Evolutionary conservation across 2,329 filamentous ascomycete genomes (phyloP).

Genomic region (Neonectria punicea): DNA sequence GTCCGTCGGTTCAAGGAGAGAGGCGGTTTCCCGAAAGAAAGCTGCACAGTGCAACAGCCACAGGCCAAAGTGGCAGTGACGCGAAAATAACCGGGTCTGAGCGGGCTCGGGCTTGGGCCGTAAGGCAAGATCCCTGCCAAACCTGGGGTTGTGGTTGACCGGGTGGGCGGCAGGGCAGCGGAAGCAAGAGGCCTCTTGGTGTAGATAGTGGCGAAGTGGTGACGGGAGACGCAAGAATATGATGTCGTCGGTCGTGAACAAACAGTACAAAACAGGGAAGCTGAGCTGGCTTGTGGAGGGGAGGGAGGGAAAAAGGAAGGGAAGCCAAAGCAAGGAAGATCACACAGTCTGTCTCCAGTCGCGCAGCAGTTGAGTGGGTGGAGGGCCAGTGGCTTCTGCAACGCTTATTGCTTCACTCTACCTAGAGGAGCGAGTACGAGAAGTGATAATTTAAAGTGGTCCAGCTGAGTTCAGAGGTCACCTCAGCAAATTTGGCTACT

Average conservation of each 20-base stretch:
- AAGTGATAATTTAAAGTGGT: conserved; percentile 15
- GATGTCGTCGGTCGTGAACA: neutral
- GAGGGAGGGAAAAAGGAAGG: neutral
- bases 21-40: neutral
- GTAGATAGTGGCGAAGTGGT: conserved; percentile 2
- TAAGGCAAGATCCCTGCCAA: conserved; percentile 26
- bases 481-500: neutral
- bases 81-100: conserved; percentile 22
- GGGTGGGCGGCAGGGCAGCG: neutral
- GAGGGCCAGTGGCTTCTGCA: conserved; percentile 3
- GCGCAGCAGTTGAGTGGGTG: neutral
- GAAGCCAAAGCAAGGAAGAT: neutral
- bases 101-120: conserved; percentile 17
- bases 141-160: conserved; percentile 22
- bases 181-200: conserved; percentile 6
- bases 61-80: conserved; percentile 14
- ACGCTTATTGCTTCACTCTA: neutral
- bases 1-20: conserved; percentile 9
- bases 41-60: conserved; percentile 5
- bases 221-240: neutral
- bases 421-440: neutral
- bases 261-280: neutral
- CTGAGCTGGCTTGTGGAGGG: neutral
- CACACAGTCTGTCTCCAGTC: neutral
- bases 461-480: neutral